phyloP scores from a whole-genome alignment of 2,329 filamentous ascomycete genomes.

The Alternaria sp. region DNA sequence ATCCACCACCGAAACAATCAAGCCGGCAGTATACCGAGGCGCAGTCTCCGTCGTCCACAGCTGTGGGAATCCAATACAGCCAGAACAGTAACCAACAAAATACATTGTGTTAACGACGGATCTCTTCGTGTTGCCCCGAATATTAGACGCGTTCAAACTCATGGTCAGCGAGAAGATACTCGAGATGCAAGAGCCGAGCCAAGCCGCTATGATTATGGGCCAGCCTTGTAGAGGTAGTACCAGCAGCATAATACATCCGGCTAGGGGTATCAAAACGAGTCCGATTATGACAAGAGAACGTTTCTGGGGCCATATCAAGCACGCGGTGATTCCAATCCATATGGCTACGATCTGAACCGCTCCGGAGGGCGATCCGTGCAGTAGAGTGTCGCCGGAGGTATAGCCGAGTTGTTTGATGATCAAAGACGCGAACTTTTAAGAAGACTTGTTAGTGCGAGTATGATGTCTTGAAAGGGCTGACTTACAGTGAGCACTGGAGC shows the following conservation, averaged over 20 bases:
- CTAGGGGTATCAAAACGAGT: conserved; percentile 52
- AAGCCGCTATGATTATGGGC: conserved; percentile 57
- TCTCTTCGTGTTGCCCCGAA: conserved; percentile 61
- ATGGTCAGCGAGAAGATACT: conserved; percentile 51
- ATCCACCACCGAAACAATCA: conserved; percentile 54
- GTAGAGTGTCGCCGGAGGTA: conserved; percentile 54
- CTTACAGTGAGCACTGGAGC: conserved; percentile 48
- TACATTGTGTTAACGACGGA: conserved; percentile 55
- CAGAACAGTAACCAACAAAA: conserved; percentile 59
- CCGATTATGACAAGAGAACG: conserved; percentile 50
- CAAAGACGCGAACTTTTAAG: conserved; percentile 54
- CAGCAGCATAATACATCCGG: conserved; percentile 55
- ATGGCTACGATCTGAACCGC: conserved; percentile 56
- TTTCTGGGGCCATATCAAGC: conserved; percentile 49
- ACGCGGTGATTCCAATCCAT: conserved; percentile 55
- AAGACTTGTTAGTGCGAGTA: not conserved
- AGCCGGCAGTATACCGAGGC: conserved; percentile 55
- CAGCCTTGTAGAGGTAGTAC: conserved; percentile 52
- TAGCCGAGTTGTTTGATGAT: conserved; percentile 49
- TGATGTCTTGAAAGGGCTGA: not conserved
- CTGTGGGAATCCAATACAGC: conserved; percentile 57
- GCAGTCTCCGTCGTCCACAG: conserved; percentile 52
- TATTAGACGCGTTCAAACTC: conserved; percentile 56
- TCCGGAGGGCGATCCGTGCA: conserved; percentile 57
- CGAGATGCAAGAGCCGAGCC: conserved; percentile 56